Evolutionary conservation across 2,329 filamentous ascomycete genomes (phyloP), one percentile per base, ranked within the genome.

Genomic region (Ceratocystis albifundus): DNA sequence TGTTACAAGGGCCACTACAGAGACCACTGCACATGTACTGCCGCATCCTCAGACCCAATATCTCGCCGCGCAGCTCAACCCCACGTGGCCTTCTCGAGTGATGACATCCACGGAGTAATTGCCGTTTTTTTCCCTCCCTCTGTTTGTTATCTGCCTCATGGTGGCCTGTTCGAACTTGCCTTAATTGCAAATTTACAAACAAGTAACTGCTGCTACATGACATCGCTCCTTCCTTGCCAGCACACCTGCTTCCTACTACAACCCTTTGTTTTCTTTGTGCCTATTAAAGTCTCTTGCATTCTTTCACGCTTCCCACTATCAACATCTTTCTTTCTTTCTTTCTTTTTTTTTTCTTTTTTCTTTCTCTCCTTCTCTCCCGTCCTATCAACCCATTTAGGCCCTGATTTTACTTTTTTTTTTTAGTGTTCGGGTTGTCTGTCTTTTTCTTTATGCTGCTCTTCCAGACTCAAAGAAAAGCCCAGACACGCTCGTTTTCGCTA

Each of bases 381-480:
- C 8, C 8, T 25, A 22, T 10, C 20, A 28, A 28, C 44, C n/a
- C 55, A 59, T 59, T 50, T 63, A 22, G 15, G 46, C 41, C 62
- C 25, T 28, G 20, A 41, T 46, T 46, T 15, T 28, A 46, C 36
- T 46, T 61, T 62, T 62, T 61, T 62, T 62, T 28, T 28, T 6
- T 36, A 59, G 55, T 59, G 45, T 63, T 32, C 45, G 46, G 46
- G 46, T 63, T 36, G 62, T 63, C 62, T 50, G 44, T 63, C 44
- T 53, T 32, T 62, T 63, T 36, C 55, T n/a, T 36, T 36, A n/a
- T 30, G 28, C 55, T 59, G 55, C 4, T 36, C n/a, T 20, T 59
- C 55, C 55, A 59, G 55, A 20, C 55, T 17, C 17, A 30, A 59
- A 59, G 55, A 59, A 59, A 32, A n/a, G 30, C 55, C 55, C 55